Evolutionary conservation across 345 rosid species (phyloP), one percentile per base, ranked within the genome.

Genomic region (Brassica rapa): DNA sequence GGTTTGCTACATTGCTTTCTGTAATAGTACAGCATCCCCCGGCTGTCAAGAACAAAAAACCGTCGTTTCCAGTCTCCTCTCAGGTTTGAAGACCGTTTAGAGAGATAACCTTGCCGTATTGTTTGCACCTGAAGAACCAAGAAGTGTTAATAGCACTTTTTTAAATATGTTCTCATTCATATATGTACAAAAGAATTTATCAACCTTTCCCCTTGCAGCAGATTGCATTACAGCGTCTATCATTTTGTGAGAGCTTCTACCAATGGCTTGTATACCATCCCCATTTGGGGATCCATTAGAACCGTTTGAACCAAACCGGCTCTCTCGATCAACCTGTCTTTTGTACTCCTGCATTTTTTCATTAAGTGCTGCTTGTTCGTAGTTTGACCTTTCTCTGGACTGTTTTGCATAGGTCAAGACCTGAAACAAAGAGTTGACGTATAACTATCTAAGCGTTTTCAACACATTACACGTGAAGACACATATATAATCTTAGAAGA

Each of bases 51-150:
- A 76, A 96, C 99, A 87, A 96, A 96, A 86, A 96, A 96, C 69
- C 98, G 88, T 80, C 99, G 86, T 86, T 96, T 96, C 99, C 99
- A 96, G 86, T 96, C 98, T 82, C 96, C 99, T 86, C 98, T 92
- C 84, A 96, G 84, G 77, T 84, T 96, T 67, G 97, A 91, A 62
- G 98, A 96, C 19, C 98, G 91, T 82, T 96, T 96, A 80, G 98
- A 96, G 72, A 96, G 92, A 86, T 96, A 96, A 24, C 99, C 98
- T 83, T 93, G 99, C 60, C 99, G 89, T 64, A 96, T 96, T 15
- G 98, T 96, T 87, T 96, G 97, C 75, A 96, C 99, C 97, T 93
- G 87, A 30, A 80, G 77, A 29, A 80, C 51, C 25, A 57, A 46
- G 3, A 64, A 67, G 9, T 35, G 65, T 29, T 51, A 68, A 53